Evolutionary conservation across 441 rosid species (phyloP).

Genomic region (Pelargonium myrrhifolium): DNA sequence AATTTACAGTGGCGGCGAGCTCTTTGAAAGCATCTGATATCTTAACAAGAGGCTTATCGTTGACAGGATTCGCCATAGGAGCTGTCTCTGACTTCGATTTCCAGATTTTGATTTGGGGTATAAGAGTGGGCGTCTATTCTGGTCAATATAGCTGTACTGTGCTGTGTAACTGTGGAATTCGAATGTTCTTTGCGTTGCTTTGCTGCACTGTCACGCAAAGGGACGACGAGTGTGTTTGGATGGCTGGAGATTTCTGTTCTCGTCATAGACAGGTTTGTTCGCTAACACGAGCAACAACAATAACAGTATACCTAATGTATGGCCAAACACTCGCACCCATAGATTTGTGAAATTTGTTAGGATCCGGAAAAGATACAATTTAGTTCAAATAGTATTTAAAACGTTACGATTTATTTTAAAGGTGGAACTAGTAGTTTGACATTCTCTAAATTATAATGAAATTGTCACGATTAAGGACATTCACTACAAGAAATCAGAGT

Average conservation of each 20-base stretch:
- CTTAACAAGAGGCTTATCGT: constrained; percentile 52
- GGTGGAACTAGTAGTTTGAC: too few species aligned
- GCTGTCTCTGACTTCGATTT: background rate
- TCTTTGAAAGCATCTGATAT: constrained; percentile 69
- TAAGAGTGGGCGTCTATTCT: background rate
- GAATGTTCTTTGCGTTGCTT: background rate
- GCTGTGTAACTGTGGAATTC: background rate
- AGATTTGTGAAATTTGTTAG: too few species aligned
- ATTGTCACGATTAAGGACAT: too few species aligned
- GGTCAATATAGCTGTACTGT: background rate
- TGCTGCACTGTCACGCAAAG: background rate
- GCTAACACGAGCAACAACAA: background rate
- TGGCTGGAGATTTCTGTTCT: background rate
- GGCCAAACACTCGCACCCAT: too few species aligned
- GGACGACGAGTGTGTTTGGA: background rate
- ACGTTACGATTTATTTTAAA: too few species aligned
- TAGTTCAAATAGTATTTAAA: too few species aligned
- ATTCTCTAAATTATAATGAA: too few species aligned
- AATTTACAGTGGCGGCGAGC: constrained; percentile 44
- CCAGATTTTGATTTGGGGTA: background rate
- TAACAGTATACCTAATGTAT: too few species aligned
- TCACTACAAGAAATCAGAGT: too few species aligned
- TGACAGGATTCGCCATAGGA: constrained; percentile 38
- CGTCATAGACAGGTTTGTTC: background rate
- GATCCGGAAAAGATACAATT: too few species aligned